These are phyloP conservation scores for Nyctanthes arbortristis DNA, from an alignment of 257 asterid species.

Conservation along the genomic window DNA sequence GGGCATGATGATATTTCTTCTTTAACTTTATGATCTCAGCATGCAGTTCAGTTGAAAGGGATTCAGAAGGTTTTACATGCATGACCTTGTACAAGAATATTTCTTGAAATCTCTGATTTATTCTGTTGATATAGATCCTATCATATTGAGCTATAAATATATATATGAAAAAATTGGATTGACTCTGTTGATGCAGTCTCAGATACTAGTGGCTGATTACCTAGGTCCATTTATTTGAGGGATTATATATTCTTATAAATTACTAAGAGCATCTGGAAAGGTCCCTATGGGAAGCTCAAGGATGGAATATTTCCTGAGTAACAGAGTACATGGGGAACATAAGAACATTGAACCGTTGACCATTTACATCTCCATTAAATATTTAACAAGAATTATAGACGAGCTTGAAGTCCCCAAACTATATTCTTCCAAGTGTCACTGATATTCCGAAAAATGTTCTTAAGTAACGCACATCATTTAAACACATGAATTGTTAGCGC, in stretches of 20 bases:
- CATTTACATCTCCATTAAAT: not conserved
- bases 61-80: not conserved
- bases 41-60: not conserved
- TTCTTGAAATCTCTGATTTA: not conserved
- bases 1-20: not conserved
- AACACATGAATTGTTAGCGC: slow-evolving; percentile 24
- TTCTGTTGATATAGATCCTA: not conserved
- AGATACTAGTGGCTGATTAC: not conserved
- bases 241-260: slow-evolving; percentile 9
- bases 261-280: slow-evolving; percentile 16
- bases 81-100: not conserved
- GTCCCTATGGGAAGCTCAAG: not conserved
- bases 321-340: not conserved
- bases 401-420: not conserved
- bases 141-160: not conserved
- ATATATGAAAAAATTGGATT: not conserved
- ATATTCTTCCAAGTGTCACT: not conserved
- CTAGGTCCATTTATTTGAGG: not conserved
- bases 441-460: not conserved
- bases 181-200: not conserved
- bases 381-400: not conserved
- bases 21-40: not conserved
- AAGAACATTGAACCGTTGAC: not conserved
- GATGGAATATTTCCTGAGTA: not conserved
- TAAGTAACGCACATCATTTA: slow-evolving; percentile 1